Evolutionary conservation across 495 filamentous ascomycete genomes (phyloP), one percentile per base, ranked within the genome.

Genomic region (Friedmanniomyces simplex): DNA sequence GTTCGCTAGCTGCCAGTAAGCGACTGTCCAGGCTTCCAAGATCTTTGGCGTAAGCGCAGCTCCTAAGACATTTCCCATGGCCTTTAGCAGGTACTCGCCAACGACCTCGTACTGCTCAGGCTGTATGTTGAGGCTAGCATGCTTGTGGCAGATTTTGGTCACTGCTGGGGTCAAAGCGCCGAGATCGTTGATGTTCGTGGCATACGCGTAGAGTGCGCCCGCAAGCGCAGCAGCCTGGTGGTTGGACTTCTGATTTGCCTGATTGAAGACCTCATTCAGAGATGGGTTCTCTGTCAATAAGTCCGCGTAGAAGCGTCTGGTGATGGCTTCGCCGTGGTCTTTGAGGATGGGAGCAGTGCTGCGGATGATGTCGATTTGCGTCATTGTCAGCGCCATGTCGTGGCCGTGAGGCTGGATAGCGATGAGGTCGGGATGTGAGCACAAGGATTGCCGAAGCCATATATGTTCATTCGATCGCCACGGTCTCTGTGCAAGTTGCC

Each of bases 111-210:
- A 90, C 57, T 85, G 77, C 8, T 78, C n/a, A 22, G 86, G 79
- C 55, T 77, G 69, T 61, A 90, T 81, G 69, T 81, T 81, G 26
- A n/a, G 78, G 0, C 81, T 85, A 41, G 80, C 85, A 61, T 90
- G 86, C 70, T 88, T 89, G 68, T 86, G 77, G 66, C 82, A 82
- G 66, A 90, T 88, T 60, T 82, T 76, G 68, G 84, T 81, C 16
- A 90, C 77, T 36, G 82, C 80, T 5, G 77, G 73, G 36, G 68
- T 58, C 5, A 90, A 75, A 22, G 76, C 79, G 52, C 72, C 73
- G 4, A 87, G 77, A 69, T 87, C 76, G 68, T 88, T 85, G 66
- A 88, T 84, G 67, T 88, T 74, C 21, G 75, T 73, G 54, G 86
- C 86, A 60, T 88, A 89, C 30, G 82, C 82, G 63, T 83, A 81